Conservation (phyloP, 768 basidiomycete genomes). For the Naganishia vishniacii region DNA sequence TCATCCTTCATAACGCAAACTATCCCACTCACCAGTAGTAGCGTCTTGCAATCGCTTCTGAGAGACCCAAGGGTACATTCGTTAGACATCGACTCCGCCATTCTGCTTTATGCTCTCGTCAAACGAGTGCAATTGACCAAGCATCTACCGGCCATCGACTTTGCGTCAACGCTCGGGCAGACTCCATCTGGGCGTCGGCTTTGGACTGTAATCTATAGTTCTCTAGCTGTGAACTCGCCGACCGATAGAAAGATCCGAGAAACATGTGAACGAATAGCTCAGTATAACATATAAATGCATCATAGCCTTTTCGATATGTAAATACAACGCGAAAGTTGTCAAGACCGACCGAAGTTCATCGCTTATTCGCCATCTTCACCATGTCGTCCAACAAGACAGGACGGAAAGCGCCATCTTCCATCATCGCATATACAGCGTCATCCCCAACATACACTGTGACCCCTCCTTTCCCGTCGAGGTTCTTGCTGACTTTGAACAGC, state of each 20-base stretch:
- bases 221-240: neutral
- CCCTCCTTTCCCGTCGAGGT: slow-evolving; percentile 77
- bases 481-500: slow-evolving; percentile 72
- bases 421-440: slow-evolving; percentile 85
- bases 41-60: neutral
- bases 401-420: slow-evolving; percentile 54
- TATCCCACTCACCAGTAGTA: neutral
- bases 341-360: neutral
- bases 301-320: neutral
- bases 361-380: slow-evolving; percentile 54
- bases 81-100: neutral
- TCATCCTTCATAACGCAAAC: neutral
- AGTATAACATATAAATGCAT: neutral
- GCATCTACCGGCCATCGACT: neutral
- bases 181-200: neutral
- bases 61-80: neutral
- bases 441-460: slow-evolving; percentile 82
- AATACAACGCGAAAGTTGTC: neutral
- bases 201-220: neutral
- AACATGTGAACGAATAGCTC: neutral
- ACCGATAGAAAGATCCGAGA: neutral
- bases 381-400: slow-evolving; percentile 84
- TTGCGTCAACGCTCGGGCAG: neutral
- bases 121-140: neutral
- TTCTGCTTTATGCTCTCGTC: neutral